Percentiles rank a stretch among this genome's conserved stretches.
Conservation (phyloP, 176 grass and related monocot species). For the Avena sativa region DNA sequence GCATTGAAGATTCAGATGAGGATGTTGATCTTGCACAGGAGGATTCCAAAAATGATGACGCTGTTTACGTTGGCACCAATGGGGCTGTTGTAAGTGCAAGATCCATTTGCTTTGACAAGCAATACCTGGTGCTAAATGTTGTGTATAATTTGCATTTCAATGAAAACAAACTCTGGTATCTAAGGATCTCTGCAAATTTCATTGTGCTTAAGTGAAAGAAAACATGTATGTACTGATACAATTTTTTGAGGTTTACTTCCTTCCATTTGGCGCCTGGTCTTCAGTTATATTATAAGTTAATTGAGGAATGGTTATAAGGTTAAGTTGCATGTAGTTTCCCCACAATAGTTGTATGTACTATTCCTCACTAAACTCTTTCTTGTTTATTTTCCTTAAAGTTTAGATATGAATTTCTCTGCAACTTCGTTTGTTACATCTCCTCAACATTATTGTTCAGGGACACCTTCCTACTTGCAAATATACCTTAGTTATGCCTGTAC, state of each 20-base stretch:
- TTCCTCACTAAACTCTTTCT: background rate
- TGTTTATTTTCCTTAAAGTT: background rate
- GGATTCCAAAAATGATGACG: slow-evolving; percentile 60
- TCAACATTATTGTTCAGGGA: background rate
- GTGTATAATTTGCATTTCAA: background rate
- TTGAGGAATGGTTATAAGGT: slow-evolving; percentile 4
- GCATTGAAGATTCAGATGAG: slow-evolving; percentile 75
- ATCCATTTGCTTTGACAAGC: slow-evolving; percentile 20
- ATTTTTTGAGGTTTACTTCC: background rate
- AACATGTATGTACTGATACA: background rate
- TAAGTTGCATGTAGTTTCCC: background rate
- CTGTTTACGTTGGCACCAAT: slow-evolving; percentile 59
- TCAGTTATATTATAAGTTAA: slow-evolving; percentile 16
- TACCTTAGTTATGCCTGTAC: slow-evolving; percentile 14
- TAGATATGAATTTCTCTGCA: slow-evolving; percentile 17
- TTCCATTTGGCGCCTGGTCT: background rate
- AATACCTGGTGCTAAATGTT: background rate
- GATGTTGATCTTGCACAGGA: slow-evolving; percentile 61
- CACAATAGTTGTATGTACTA: background rate
- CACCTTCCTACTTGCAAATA: background rate
- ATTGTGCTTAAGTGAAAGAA: slow-evolving; percentile 25
- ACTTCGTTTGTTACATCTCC: background rate
- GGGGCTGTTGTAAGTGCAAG: slow-evolving; percentile 66
- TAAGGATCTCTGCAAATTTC: slow-evolving; percentile 10
- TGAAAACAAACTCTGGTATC: background rate